Conservation (phyloP, 78 protist genomes). For the Isochrysis galbana region DNA sequence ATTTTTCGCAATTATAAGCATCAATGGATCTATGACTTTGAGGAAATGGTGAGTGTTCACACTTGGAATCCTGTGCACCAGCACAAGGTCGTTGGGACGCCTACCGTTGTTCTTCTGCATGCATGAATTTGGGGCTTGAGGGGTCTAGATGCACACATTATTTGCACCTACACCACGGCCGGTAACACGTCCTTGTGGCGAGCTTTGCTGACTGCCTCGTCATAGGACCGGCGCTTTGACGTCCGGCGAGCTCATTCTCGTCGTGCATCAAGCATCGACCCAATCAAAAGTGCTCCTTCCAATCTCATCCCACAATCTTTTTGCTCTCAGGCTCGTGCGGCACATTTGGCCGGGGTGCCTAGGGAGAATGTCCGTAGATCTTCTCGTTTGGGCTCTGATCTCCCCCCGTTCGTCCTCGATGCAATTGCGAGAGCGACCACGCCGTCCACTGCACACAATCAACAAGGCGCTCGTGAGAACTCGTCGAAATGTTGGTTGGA, state of each 20-base stretch:
- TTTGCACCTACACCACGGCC: no score
- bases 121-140: no score
- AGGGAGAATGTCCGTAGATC: background rate
- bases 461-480: background rate
- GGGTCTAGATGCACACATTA: no score
- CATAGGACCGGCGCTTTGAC: no score
- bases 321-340: background rate
- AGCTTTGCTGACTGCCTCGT: no score
- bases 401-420: background rate
- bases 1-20: conserved; percentile 8
- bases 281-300: background rate
- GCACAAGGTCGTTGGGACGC: background rate
- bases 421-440: background rate
- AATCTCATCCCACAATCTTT: background rate
- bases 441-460: background rate
- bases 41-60: background rate
- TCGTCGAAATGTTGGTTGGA: background rate
- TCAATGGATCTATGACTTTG: conserved; percentile 9
- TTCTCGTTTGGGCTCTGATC: background rate
- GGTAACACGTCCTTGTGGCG: no score
- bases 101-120: no score
- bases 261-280: no score
- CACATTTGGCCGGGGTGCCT: background rate
- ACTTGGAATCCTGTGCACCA: background rate
- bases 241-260: no score